Conservation (phyloP, 2,329 filamentous ascomycete genomes). For the Lasiodiplodia sp. region DNA sequence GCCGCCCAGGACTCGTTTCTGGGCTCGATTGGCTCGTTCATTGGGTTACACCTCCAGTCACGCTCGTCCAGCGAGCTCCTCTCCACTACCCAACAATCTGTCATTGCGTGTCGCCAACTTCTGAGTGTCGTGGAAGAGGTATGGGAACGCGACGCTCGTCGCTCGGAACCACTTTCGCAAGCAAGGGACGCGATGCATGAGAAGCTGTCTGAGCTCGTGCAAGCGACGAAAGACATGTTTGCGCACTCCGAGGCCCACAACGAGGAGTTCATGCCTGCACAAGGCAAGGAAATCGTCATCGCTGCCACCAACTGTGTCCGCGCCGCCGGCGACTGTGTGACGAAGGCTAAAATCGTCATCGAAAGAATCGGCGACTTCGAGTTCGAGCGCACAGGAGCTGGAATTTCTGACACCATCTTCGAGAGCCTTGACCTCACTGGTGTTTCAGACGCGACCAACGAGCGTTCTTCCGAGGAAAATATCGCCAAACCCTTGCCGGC, state of each 20-base stretch:
- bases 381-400: slow-evolving; percentile 62
- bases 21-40: slow-evolving; percentile 90
- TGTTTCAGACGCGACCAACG: slow-evolving; percentile 14
- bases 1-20: slow-evolving; percentile 86
- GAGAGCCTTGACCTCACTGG: slow-evolving; percentile 38
- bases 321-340: slow-evolving; percentile 88
- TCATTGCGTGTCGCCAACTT: slow-evolving; percentile 79
- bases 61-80: slow-evolving; percentile 85
- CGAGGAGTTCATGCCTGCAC: slow-evolving; percentile 80
- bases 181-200: slow-evolving; percentile 80
- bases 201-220: slow-evolving; percentile 79
- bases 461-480: slow-evolving; percentile 33
- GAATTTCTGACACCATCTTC: slow-evolving; percentile 52
- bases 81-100: slow-evolving; percentile 81
- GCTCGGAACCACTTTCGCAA: slow-evolving; percentile 70
- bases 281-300: slow-evolving; percentile 76
- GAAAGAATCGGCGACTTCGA: slow-evolving; percentile 93
- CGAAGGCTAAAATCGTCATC: slow-evolving; percentile 83
- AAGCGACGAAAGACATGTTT: slow-evolving; percentile 81
- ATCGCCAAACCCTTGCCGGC: slow-evolving; percentile 49
- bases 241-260: slow-evolving; percentile 70
- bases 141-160: slow-evolving; percentile 76
- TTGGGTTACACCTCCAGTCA: slow-evolving; percentile 92
- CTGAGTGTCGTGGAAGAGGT: slow-evolving; percentile 83
- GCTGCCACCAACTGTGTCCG: slow-evolving; percentile 89